Conservation (phyloP, 805 yeast species). For the Myxozyma udenii region DNA sequence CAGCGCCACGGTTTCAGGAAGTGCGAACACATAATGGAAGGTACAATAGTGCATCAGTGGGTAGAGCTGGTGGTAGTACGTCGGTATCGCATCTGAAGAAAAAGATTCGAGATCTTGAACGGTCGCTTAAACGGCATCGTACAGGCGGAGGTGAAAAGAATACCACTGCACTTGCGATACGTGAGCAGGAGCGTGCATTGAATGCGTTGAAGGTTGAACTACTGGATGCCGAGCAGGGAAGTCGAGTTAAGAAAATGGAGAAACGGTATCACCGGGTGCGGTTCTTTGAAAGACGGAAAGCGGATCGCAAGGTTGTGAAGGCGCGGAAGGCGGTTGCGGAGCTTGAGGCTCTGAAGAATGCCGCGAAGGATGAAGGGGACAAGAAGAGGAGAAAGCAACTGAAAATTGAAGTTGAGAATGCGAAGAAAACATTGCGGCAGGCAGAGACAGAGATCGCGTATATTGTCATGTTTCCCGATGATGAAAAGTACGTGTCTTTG, state of each 20-base stretch:
- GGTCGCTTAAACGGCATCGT: constrained; percentile 50
- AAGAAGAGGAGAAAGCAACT: constrained; percentile 1
- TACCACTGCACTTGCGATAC: constrained; percentile 49
- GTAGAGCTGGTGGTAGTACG: background rate
- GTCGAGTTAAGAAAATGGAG: constrained; percentile 52
- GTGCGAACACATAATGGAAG: background rate
- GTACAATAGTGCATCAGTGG: background rate
- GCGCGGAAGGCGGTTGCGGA: constrained; percentile 3
- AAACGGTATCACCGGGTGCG: constrained; percentile 88
- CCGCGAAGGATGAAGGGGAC: constrained; percentile 7
- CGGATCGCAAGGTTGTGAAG: constrained; percentile 26
- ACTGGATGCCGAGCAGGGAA: constrained; percentile 45
- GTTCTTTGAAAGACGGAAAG: constrained; percentile 51
- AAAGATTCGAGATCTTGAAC: constrained; percentile 80
- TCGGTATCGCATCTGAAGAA: constrained; percentile 56
- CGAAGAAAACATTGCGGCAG: background rate
- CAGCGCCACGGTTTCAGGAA: constrained; percentile 1
- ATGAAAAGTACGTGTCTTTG: constrained; percentile 29
- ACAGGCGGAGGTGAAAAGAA: constrained; percentile 58
- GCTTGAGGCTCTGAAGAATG: background rate
- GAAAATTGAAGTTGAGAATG: background rate
- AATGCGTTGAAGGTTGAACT: constrained; percentile 62
- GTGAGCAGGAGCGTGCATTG: constrained; percentile 61
- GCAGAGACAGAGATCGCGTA: constrained; percentile 30
- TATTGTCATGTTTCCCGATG: constrained; percentile 27